These are phyloP conservation scores for Echeveria elegans DNA, from an alignment of 164 flowering plant species.

Conservation along the genomic window DNA sequence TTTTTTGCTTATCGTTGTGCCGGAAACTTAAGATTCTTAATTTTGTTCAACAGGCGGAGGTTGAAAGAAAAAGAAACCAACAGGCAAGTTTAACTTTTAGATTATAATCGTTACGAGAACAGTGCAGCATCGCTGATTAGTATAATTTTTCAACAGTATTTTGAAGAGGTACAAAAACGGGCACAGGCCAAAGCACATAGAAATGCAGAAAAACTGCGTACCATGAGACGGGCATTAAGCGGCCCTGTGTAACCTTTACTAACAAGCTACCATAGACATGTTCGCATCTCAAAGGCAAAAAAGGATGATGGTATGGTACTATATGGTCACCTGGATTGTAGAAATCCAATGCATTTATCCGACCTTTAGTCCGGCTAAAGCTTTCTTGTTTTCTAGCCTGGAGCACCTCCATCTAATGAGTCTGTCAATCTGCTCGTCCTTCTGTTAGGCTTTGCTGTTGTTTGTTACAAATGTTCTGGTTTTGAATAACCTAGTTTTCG, in stretches of 20 bases:
- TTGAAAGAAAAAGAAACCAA: constrained; percentile 46
- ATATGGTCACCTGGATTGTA: not conserved
- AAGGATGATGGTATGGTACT: too few species aligned
- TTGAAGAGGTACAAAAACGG: constrained; percentile 29
- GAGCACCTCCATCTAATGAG: not conserved
- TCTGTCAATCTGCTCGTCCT: not conserved
- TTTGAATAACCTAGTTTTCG: not conserved
- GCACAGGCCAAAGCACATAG: constrained; percentile 30
- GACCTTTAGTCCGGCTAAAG: not conserved
- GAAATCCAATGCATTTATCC: not conserved
- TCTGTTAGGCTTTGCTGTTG: not conserved
- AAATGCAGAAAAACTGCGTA: constrained; percentile 25
- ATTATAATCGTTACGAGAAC: not conserved
- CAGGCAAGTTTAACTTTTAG: constrained; percentile 33
- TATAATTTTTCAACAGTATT: constrained; percentile 21
- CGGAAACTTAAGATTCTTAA: not conserved
- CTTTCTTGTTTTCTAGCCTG: not conserved
- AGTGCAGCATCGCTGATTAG: not conserved
- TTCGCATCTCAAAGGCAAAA: not conserved
- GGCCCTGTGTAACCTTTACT: constrained; percentile 18
- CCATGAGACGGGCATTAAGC: constrained; percentile 41
- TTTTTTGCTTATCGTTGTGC: not conserved
- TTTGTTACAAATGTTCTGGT: not conserved
- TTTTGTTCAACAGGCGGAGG: constrained; percentile 40
- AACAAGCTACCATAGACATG: not conserved